These are phyloP conservation scores for Fusarium sp. DNA, from an alignment of 2,329 filamentous ascomycete genomes.

Conservation along the genomic window DNA sequence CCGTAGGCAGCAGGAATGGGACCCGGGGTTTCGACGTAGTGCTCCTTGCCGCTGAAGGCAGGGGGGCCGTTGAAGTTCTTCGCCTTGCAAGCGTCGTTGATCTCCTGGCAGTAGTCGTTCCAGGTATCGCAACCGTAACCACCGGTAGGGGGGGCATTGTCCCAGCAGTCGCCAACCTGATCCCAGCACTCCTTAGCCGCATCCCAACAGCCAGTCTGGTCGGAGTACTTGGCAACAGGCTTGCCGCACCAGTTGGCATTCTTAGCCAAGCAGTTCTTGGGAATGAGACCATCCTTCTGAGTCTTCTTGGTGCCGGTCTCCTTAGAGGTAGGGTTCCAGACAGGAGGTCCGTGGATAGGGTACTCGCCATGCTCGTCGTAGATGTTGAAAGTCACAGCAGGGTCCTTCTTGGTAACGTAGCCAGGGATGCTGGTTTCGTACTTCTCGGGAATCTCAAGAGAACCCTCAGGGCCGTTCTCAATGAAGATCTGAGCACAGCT, in stretches of 20 bases:
- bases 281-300: conserved; percentile 61
- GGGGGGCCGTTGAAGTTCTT: conserved; percentile 61
- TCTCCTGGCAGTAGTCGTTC: conserved; percentile 68
- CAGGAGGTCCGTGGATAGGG: conserved; percentile 65
- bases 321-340: conserved; percentile 58
- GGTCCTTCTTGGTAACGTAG: conserved; percentile 65
- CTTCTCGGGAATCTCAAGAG: conserved; percentile 59
- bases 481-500: conserved; percentile 79
- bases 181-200: conserved; percentile 66
- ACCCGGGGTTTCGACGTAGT: conserved; percentile 48
- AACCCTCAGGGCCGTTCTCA: conserved; percentile 57
- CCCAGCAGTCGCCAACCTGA: conserved; percentile 70
- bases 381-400: conserved; percentile 72
- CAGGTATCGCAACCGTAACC: conserved; percentile 68
- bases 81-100: conserved; percentile 58
- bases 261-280: conserved; percentile 67
- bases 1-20: conserved; percentile 50
- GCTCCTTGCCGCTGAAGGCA: conserved; percentile 52
- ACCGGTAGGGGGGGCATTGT: conserved; percentile 68
- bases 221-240: conserved; percentile 67
- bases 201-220: conserved; percentile 70
- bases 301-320: conserved; percentile 33
- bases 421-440: conserved; percentile 73
- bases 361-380: conserved; percentile 62
- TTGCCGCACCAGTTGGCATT: conserved; percentile 80